These are phyloP conservation scores for Inga leiocalycina DNA, from an alignment of 306 rosid species.

Conservation along the genomic window DNA sequence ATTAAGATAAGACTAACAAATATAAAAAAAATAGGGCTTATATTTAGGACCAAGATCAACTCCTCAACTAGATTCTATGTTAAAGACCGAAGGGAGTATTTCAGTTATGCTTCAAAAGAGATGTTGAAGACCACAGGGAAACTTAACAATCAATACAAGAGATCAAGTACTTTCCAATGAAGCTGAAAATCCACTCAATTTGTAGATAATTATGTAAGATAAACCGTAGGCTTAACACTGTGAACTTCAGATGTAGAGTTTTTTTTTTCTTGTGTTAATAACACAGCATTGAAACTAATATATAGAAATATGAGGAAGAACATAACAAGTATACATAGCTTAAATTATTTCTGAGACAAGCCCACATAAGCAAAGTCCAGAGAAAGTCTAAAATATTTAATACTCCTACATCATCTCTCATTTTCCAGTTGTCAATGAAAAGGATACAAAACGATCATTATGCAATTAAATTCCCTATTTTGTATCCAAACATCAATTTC, in stretches of 20 bases:
- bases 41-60: too few species aligned
- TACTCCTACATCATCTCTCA: not conserved
- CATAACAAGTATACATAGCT: not conserved
- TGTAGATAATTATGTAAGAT: constrained; percentile 1
- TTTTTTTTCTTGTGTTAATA: constrained; percentile 5
- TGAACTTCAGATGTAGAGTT: constrained; percentile 7
- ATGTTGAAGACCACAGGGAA: constrained; percentile 20
- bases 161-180: constrained; percentile 6
- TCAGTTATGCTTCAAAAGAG: constrained; percentile 17
- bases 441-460: not conserved
- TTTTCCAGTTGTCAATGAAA: constrained; percentile 11
- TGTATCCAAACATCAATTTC: not conserved
- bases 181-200: constrained; percentile 12
- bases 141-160: not conserved
- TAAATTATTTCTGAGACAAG: constrained; percentile 1
- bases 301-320: constrained; percentile 7
- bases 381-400: not conserved
- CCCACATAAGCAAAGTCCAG: constrained; percentile 16
- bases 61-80: too few species aligned
- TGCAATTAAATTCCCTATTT: constrained; percentile 19
- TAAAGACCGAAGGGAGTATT: not conserved
- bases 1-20: too few species aligned
- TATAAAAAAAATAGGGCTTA: too few species aligned
- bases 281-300: constrained; percentile 1
- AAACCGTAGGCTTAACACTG: not conserved